These are phyloP conservation scores for Metarhizium sp. DNA, from an alignment of 2,329 filamentous ascomycete species.

Conservation along the genomic window DNA sequence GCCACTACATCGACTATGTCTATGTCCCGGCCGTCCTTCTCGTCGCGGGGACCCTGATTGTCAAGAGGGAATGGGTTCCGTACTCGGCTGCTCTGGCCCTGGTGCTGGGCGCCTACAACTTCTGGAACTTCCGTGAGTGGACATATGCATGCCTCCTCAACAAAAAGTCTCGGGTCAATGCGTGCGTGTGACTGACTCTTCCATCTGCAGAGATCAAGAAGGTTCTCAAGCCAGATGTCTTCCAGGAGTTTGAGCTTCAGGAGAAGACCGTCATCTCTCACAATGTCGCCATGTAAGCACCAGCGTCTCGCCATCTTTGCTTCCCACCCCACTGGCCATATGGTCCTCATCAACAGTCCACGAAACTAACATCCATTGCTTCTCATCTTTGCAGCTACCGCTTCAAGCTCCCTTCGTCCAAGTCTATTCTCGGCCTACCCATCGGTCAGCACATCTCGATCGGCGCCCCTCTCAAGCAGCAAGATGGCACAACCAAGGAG, in stretches of 20 bases:
- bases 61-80: constrained; percentile 69
- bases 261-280: constrained; percentile 95
- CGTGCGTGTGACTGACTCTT: constrained; percentile 5
- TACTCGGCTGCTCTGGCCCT: constrained; percentile 61
- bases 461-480: constrained; percentile 60
- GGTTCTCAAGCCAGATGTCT: constrained; percentile 75
- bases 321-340: too few relatives aligned
- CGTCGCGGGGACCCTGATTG: constrained; percentile 63
- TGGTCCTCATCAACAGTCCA: too few relatives aligned
- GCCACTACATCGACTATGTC: constrained; percentile 65
- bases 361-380: constrained; percentile 1
- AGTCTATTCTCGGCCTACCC: constrained; percentile 82
- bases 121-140: constrained; percentile 59
- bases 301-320: too few relatives aligned
- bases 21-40: constrained; percentile 77
- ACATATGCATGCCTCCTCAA: background rate
- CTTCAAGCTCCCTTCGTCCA: constrained; percentile 71
- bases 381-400: constrained; percentile 57
- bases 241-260: constrained; percentile 87
- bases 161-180: background rate
- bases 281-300: constrained; percentile 88
- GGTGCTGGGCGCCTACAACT: constrained; percentile 60
- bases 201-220: constrained; percentile 56
- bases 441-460: constrained; percentile 99
- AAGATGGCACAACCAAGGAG: constrained; percentile 67